Conservation (phyloP, 345 rosid genomes). For the Trapa bicornis region DNA sequence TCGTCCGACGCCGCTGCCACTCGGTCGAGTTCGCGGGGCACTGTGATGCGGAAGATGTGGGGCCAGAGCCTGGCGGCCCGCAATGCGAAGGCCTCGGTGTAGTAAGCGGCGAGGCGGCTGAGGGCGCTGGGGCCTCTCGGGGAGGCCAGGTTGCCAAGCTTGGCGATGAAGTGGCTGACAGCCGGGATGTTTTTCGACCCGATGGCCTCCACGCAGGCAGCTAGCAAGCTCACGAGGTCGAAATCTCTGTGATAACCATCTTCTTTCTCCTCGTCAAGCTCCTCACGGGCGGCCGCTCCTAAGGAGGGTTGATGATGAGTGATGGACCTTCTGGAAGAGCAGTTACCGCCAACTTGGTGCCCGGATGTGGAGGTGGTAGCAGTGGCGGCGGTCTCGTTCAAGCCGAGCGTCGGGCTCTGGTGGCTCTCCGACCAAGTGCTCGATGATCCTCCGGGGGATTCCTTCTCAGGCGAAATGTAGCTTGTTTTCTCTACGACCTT, state of each 20-base stretch:
- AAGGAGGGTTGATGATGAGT: slow-evolving; percentile 7
- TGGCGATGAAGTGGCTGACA: slow-evolving; percentile 55
- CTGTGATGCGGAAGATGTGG: slow-evolving; percentile 57
- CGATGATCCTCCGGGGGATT: slow-evolving; percentile 46
- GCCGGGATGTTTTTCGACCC: slow-evolving; percentile 45
- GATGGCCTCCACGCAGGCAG: slow-evolving; percentile 78
- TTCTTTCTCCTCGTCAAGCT: slow-evolving; percentile 20
- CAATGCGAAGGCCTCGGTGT: slow-evolving; percentile 72
- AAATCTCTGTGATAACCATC: slow-evolving; percentile 33
- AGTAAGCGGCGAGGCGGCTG: slow-evolving; percentile 64
- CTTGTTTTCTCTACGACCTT: slow-evolving; percentile 43
- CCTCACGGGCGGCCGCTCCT: slow-evolving; percentile 16
- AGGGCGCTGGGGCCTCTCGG: slow-evolving; percentile 49
- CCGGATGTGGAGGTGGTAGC: too few species aligned
- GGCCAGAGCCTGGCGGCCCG: slow-evolving; percentile 85
- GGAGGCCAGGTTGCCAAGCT: slow-evolving; percentile 71
- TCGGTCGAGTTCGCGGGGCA: slow-evolving; percentile 72
- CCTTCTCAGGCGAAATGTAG: slow-evolving; percentile 28
- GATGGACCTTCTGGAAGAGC: slow-evolving; percentile 21
- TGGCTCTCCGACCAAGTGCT: slow-evolving; percentile 67
- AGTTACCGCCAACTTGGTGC: slow-evolving; percentile 22
- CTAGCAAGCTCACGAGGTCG: slow-evolving; percentile 63
- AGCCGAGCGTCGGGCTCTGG: slow-evolving; percentile 34
- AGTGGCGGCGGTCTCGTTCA: slow-evolving; percentile 23
- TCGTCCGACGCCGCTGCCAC: slow-evolving; percentile 21